Evolutionary conservation across 108 stramenopile species (phyloP), one percentile per base, ranked within the genome.

Genomic region (Parmales sp.): DNA sequence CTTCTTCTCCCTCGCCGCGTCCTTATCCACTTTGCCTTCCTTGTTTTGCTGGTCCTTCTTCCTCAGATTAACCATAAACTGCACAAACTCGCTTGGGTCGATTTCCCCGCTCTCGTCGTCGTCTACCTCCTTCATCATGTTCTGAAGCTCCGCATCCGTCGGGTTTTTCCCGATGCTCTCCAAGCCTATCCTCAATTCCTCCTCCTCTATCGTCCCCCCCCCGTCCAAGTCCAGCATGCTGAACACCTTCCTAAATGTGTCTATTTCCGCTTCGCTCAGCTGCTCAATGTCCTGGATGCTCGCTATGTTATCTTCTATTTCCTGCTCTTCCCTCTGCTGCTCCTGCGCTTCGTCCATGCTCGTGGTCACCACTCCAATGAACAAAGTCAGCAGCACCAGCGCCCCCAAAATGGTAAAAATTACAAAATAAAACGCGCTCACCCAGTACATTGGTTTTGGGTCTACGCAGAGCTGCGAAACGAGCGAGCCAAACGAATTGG

Each of bases 361-460:
- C 25, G 76, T 77, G 29, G 72, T 74, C 37, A 77, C 76, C 2
- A 77, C 76, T 34, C 76, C 76, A 38, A 77, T 77, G 51, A 77
- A 77, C 6, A 77, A 39, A 13, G 76, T 77, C 38, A 77, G 67
- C 19, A 77, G 69, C 0, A 77, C 76, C 18, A 77, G 73, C 28
- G 75, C 72, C n/a, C 72, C 76, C 1, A 80, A 16, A 6, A 76
- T 28, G 1, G 50, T 69, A 51, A 77, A 77, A 2, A 71, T 16
- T 29, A 77, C 26, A 39, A 77, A 72, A 66, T 54, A 77, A 13
- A 68, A 0, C 13, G 49, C 60, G 1, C 63, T 37, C 16, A 25
- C 29, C 38, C 36, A 70, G 37, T 63, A 34, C 13, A 45, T 11
- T 22, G 66, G 45, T n/a, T 2, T 28, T 11, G 54, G 54, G 7